Percentiles rank a stretch among this genome's conserved stretches.
Evolutionary conservation across 106 monocot species (phyloP).

Genomic region (Amphibolis antarctica): DNA sequence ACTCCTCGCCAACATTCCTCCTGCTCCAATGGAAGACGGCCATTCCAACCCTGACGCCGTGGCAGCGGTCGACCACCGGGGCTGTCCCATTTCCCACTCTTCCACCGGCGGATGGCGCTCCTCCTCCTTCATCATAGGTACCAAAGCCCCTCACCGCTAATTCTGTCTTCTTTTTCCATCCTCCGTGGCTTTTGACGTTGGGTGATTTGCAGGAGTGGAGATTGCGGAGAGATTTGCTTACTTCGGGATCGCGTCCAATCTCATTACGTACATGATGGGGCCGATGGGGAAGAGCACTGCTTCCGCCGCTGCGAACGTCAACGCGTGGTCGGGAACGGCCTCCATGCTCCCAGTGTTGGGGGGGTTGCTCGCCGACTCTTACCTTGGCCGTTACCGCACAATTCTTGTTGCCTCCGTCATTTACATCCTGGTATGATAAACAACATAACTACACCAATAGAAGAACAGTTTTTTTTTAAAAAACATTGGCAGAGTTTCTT

Average conservation of each 20-base stretch:
- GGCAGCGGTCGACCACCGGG: conserved; percentile 12
- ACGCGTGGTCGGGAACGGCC: conserved; percentile 39
- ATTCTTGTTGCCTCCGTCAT: conserved; percentile 35
- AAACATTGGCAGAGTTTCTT: too few relatives aligned
- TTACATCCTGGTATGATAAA: conserved; percentile 31
- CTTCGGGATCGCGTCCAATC: conserved; percentile 46
- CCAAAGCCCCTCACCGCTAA: neutral
- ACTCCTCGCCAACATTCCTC: neutral
- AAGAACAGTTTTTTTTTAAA: too few relatives aligned
- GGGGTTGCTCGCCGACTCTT: conserved; percentile 53
- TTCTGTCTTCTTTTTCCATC: neutral
- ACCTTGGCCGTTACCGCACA: conserved; percentile 47
- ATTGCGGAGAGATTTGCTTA: conserved; percentile 43
- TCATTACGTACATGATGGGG: conserved; percentile 58
- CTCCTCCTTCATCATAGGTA: conserved; percentile 45
- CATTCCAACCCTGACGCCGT: neutral
- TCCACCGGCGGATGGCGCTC: conserved; percentile 29
- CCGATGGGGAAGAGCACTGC: conserved; percentile 37
- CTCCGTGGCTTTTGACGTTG: neutral
- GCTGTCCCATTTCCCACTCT: conserved; percentile 15
- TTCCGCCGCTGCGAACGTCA: conserved; percentile 44
- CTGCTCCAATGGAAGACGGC: conserved; percentile 1
- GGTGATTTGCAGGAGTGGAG: conserved; percentile 31
- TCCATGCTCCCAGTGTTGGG: conserved; percentile 43
- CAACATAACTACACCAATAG: too few relatives aligned